Base-by-base conservation (phyloP, 2,329 filamentous ascomycete genomes). In the Microcera coccophila region DNA sequence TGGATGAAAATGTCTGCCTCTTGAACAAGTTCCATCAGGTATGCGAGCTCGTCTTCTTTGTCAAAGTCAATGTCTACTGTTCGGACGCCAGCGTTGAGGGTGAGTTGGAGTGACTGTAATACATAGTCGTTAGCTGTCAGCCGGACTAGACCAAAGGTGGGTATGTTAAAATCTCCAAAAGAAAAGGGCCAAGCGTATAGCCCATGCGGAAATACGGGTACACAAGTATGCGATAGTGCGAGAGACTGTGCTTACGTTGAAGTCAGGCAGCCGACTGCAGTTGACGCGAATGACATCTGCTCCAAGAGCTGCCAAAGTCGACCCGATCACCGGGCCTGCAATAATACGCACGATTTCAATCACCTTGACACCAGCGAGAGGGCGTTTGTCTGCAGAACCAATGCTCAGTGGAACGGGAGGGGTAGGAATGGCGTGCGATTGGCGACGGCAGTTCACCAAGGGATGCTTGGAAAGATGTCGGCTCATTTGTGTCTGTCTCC, bases 321-420 rank as follows among this genome's bases (percentile, higher is more conserved):
- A 78, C 3, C 80, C 80, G 51, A 89, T 81, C 4, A 82, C 79
- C n/a, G 85, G 85, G 0, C 84, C 85, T 3, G 85, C 85, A 49
- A 90, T 87, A 55, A 89, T 82, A 31, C 85, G 80, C 58, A 84
- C 86, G 21, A 90, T 67, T 58, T 90, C 86, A 4, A 90, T 73
- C 5, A 90, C 84, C 50, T 83, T 84, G 60, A 89, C 73, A 0
- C 85, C 85, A 57, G 72, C 45, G 68, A 80, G 55, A 52, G 35
- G 73, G 65, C 19, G 62, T 55, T 45, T 66, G 64, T 3, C 73
- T n/a, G n/a, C 81, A 65, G 84, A 67, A 4, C 2, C 8, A 31
- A 17, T 17, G 11, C n/a, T n/a, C n/a, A n/a, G n/a, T n/a, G n/a
- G n/a, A n/a, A n/a, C n/a, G n/a, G n/a, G n/a, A n/a, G n/a, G n/a